Evolutionary conservation across 441 rosid genomes (phyloP).

Genomic region (Hypseocharis bilobata): DNA sequence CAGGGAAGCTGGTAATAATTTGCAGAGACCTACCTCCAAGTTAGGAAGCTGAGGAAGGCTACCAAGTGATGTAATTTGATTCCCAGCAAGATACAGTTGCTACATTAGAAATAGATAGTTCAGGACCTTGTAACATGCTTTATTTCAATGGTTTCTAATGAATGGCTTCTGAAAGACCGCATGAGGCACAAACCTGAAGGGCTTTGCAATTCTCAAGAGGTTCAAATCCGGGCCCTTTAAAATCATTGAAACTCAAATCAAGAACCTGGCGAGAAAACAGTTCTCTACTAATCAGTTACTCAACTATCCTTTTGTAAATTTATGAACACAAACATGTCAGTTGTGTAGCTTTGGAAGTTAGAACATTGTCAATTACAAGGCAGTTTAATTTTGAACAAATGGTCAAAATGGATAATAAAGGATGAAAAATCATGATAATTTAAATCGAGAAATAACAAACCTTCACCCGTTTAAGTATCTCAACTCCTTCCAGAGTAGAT

Average conservation of each 20-base stretch:
- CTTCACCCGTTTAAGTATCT: conserved; percentile 87
- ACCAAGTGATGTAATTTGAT: conserved; percentile 87
- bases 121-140: conserved; percentile 21
- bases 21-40: conserved; percentile 59
- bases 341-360: background rate
- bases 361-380: background rate
- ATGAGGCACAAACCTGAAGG: conserved; percentile 60
- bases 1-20: conserved; percentile 13
- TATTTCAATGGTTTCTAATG: conserved; percentile 13
- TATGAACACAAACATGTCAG: conserved; percentile 6
- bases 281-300: conserved; percentile 7
- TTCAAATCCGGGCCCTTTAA: conserved; percentile 97
- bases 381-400: background rate
- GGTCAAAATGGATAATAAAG: conserved; percentile 4
- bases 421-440: background rate
- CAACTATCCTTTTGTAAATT: conserved; percentile 3
- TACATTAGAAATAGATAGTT: conserved; percentile 32
- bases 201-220: conserved; percentile 88
- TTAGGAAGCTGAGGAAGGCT: conserved; percentile 96
- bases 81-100: conserved; percentile 99
- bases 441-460: conserved; percentile 35
- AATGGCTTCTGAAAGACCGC: conserved; percentile 16
- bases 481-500: conserved; percentile 80
- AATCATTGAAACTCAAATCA: conserved; percentile 97
- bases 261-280: conserved; percentile 62